These are phyloP conservation scores for Phytophthora citrophthora DNA, from an alignment of 352 stramenopile genomes.

Conservation along the genomic window DNA sequence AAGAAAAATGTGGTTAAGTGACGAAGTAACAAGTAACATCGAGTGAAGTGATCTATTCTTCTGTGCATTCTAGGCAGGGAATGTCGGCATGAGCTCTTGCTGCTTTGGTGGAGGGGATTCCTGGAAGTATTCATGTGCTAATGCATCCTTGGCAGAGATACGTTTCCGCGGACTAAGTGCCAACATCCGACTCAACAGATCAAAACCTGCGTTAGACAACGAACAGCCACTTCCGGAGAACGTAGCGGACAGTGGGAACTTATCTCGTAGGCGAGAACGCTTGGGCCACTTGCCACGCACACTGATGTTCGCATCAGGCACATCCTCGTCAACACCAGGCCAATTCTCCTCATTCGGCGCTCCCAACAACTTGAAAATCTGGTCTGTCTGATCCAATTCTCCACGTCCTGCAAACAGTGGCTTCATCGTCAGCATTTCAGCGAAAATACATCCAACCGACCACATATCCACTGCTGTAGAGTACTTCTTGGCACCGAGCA, in stretches of 20 bases:
- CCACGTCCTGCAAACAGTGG: slow-evolving; percentile 93
- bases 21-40: slow-evolving; percentile 5
- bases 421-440: slow-evolving; percentile 95
- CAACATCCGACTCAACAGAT: slow-evolving; percentile 71
- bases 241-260: slow-evolving; percentile 72
- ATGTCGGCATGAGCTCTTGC: slow-evolving; percentile 84
- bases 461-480: slow-evolving; percentile 97
- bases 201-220: slow-evolving; percentile 78
- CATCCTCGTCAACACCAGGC: slow-evolving; percentile 72
- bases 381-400: slow-evolving; percentile 96
- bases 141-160: slow-evolving; percentile 79
- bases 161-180: slow-evolving; percentile 73
- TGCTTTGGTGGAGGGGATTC: slow-evolving; percentile 70
- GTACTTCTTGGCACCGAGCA: slow-evolving; percentile 93
- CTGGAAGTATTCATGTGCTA: slow-evolving; percentile 84
- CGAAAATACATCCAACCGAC: slow-evolving; percentile 96
- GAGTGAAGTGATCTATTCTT: slow-evolving; percentile 12
- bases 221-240: slow-evolving; percentile 61
- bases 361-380: slow-evolving; percentile 96
- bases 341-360: slow-evolving; percentile 91
- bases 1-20: slow-evolving; percentile 4
- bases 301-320: slow-evolving; percentile 63
- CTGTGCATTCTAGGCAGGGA: slow-evolving; percentile 44
- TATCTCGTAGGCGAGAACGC: slow-evolving; percentile 72
- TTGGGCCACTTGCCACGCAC: slow-evolving; percentile 74